Conservation (phyloP, 2,329 filamentous ascomycete species). For the Ambrosiella beaveri region DNA sequence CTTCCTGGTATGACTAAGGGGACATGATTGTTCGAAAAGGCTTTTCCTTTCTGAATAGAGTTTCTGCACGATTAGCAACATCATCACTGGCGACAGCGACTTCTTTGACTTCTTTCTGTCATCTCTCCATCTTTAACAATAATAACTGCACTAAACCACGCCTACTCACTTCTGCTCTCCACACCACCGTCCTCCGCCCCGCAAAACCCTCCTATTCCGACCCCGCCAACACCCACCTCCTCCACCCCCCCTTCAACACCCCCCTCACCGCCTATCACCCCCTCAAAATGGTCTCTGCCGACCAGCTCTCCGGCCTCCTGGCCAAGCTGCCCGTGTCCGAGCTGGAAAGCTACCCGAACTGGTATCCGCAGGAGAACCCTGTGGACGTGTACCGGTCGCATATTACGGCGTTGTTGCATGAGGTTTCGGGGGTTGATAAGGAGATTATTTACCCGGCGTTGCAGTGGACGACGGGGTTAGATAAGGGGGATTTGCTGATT, state of each 20-base stretch:
- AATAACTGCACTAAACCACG: too few species aligned
- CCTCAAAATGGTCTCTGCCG: slow-evolving; percentile 11
- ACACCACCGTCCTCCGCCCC: background rate
- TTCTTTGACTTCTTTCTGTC: too few species aligned
- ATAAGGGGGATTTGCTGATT: slow-evolving; percentile 68
- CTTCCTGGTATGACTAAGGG: background rate
- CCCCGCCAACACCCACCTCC: background rate
- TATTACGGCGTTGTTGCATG: slow-evolving; percentile 49
- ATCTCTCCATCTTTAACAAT: too few species aligned
- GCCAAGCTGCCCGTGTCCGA: slow-evolving; percentile 21
- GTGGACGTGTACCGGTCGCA: slow-evolving; percentile 67
- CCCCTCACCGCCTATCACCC: background rate
- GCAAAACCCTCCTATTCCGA: background rate
- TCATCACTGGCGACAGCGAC: too few species aligned
- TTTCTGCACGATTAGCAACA: background rate
- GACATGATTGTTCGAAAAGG: background rate
- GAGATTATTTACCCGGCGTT: slow-evolving; percentile 58
- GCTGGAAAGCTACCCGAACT: slow-evolving; percentile 32
- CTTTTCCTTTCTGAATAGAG: background rate
- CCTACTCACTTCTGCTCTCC: background rate
- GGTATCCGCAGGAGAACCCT: slow-evolving; percentile 53
- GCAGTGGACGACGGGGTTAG: slow-evolving; percentile 61
- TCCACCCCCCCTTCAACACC: background rate
- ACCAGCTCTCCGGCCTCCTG: slow-evolving; percentile 15
- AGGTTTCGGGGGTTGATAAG: slow-evolving; percentile 52